Evolutionary conservation across 2,329 filamentous ascomycete genomes (phyloP).

Genomic region (Neonectria ditissima): DNA sequence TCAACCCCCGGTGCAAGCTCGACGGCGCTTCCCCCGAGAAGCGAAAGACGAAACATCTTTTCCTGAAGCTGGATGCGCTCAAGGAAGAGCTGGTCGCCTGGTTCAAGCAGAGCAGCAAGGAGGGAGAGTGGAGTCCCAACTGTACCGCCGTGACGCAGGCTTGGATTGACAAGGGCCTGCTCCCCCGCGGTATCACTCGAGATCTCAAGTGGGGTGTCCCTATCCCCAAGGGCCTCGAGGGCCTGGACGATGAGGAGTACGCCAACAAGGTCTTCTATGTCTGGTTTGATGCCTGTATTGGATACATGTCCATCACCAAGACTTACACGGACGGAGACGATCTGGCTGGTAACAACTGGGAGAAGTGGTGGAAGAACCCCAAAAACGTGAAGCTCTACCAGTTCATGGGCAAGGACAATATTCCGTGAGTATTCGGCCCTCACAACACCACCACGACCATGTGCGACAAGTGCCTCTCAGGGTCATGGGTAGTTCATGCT

Average conservation of each 20-base stretch:
- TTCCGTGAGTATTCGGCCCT: slow-evolving; percentile 68
- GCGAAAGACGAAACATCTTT: slow-evolving; percentile 89
- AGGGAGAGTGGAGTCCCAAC: slow-evolving; percentile 82
- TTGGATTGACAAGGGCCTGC: slow-evolving; percentile 86
- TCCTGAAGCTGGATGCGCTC: slow-evolving; percentile 86
- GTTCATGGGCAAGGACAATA: slow-evolving; percentile 85
- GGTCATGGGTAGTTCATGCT: neutral
- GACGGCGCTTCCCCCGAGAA: slow-evolving; percentile 85
- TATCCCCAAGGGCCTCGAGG: slow-evolving; percentile 60
- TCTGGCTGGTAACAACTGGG: slow-evolving; percentile 74
- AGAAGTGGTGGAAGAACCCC: slow-evolving; percentile 94
- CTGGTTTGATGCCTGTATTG: slow-evolving; percentile 93
- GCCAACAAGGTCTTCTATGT: slow-evolving; percentile 85
- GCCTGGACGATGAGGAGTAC: slow-evolving; percentile 66
- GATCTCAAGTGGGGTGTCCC: slow-evolving; percentile 90
- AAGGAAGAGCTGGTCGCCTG: slow-evolving; percentile 82
- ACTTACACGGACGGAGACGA: slow-evolving; percentile 76
- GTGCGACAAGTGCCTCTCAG: neutral
- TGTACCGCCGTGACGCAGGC: slow-evolving; percentile 80
- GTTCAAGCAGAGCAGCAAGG: slow-evolving; percentile 78
- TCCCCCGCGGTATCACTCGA: slow-evolving; percentile 88
- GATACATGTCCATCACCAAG: slow-evolving; percentile 94
- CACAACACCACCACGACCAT: slow-evolving; percentile 1
- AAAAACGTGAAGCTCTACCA: slow-evolving; percentile 91
- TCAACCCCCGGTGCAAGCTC: slow-evolving; percentile 91